phyloP scores from a whole-genome alignment of 495 filamentous ascomycete genomes.

The Aspergillus saccharolyticus region DNA sequence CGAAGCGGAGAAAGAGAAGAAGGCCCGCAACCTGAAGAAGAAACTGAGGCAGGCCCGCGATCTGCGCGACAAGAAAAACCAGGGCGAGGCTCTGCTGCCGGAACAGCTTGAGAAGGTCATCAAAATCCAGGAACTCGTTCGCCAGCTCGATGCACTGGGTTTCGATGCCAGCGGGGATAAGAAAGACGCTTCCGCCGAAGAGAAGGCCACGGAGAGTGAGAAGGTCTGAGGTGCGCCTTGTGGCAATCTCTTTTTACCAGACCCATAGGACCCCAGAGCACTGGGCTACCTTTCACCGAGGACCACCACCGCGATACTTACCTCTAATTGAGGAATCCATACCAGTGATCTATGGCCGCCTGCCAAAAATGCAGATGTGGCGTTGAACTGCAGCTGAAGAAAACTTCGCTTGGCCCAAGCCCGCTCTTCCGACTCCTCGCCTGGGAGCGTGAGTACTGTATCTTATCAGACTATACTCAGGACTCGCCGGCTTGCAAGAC shows the following conservation, averaged over 20 bases:
- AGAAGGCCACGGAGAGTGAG: constrained; percentile 10
- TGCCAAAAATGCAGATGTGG: not conserved
- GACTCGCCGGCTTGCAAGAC: not conserved
- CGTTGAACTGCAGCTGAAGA: not conserved
- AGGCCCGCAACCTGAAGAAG: constrained; percentile 89
- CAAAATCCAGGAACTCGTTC: constrained; percentile 88
- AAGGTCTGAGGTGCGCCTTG: not conserved
- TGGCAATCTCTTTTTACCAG: not conserved
- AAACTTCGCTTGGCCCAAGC: not conserved
- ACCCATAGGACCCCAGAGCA: not conserved
- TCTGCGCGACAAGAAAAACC: constrained; percentile 83
- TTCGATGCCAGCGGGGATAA: constrained; percentile 65
- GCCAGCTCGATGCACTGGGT: constrained; percentile 80
- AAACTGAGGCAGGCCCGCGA: constrained; percentile 92
- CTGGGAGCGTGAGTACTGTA: not conserved
- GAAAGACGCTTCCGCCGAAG: constrained; percentile 25
- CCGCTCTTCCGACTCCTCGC: not conserved
- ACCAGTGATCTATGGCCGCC: not conserved
- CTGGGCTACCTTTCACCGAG: not conserved
- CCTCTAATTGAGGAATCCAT: not conserved
- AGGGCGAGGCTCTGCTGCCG: constrained; percentile 73
- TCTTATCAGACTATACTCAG: not conserved
- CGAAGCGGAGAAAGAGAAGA: constrained; percentile 83
- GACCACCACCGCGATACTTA: not conserved
- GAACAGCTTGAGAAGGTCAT: constrained; percentile 98